phyloP scores from a whole-genome alignment of 1,284 basidiomycete species.

The Sutorius eximius region DNA sequence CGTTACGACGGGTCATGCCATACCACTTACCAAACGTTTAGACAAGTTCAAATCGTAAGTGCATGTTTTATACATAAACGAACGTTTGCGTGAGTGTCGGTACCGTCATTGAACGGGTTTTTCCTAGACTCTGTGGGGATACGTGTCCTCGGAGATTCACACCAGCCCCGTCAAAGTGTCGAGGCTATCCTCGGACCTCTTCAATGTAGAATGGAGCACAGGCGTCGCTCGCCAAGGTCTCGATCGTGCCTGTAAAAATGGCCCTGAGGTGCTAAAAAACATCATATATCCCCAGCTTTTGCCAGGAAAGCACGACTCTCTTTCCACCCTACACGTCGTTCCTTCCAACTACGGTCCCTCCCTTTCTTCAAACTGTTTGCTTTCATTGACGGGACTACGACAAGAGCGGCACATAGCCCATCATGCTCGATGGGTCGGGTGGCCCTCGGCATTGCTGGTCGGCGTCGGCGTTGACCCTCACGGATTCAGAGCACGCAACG shows the following conservation, averaged over 20 bases:
- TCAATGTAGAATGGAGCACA: neutral
- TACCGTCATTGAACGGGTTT: neutral
- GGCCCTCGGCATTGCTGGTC: constrained; percentile 15
- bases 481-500: constrained; percentile 7
- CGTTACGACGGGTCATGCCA: neutral
- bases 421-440: constrained; percentile 17
- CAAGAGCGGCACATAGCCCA: neutral
- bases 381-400: neutral
- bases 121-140: neutral
- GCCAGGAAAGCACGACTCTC: neutral
- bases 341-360: constrained; percentile 20
- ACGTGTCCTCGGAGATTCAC: neutral
- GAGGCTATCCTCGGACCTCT: neutral
- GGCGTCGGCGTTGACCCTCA: constrained; percentile 13
- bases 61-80: constrained; percentile 2
- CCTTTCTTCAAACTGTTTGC: neutral
- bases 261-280: constrained; percentile 13
- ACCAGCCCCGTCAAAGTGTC: neutral
- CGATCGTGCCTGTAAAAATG: constrained; percentile 13
- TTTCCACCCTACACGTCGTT: constrained; percentile 4
- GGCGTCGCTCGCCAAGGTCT: neutral
- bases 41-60: neutral
- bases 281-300: constrained; percentile 8
- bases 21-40: neutral
- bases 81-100: neutral